Evolutionary conservation across 2,329 filamentous ascomycete species (phyloP), one percentile per base, ranked within the genome.

Genomic region (Exophiala calicioides): DNA sequence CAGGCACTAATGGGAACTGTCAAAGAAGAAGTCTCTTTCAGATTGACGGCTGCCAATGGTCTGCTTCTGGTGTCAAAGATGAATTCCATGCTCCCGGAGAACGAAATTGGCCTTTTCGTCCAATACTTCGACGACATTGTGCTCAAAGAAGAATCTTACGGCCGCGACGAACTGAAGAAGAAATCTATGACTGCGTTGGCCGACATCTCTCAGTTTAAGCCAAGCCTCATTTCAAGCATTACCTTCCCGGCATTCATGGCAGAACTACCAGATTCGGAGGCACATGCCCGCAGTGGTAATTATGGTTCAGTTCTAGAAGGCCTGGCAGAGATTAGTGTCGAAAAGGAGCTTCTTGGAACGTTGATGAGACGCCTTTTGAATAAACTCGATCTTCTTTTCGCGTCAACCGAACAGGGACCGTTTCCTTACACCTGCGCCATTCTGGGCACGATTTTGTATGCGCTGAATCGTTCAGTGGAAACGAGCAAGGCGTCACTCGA

Each of bases 231-330:
- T 20, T 77, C 83, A 58, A 76, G 83, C 35, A 81, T 81, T 46
- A 80, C 81, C 0, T 80, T 86, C 57, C 82, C 82, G 19, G 78
- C 79, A 4, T 84, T 86, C 60, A 75, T 85, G 64, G 80, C 81
- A 3, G 76, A 78, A 29, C 65, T 86, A 3, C 83, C 82, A 1
- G 81, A 82, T 50, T 68, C 67, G 2, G 76, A 77, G 46, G 65
- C 68, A n/a, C 71, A 74, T 13, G 66, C 67, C 3, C 64, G 70
- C 7, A 59, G 58, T 5, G 24, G 27, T 16, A 62, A 64, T 4
- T 83, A 83, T 57, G 58, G 76, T n/a, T 66, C 74, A 4, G 78
- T 80, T 0, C 66, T 86, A 18, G 82, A 85, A 58, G 80, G 74
- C 1, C 76, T 86, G 48, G 81, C 82, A 2, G 80, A 83, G 56